phyloP scores from a whole-genome alignment of 441 rosid species.

The Croton laevigatus region DNA sequence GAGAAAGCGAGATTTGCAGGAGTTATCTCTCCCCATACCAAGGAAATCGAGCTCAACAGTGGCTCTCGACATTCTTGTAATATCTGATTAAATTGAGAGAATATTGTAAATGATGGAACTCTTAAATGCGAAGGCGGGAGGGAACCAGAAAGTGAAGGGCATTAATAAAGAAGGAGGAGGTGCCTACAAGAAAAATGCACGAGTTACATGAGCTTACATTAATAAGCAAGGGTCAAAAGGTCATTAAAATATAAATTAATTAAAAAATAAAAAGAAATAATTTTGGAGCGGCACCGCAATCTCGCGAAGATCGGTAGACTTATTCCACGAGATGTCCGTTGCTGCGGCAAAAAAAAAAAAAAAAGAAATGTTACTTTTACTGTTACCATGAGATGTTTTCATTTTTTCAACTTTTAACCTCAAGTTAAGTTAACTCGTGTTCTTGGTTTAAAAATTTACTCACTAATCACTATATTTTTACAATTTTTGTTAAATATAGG shows the following conservation, averaged over 20 bases:
- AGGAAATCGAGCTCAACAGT: conserved; percentile 81
- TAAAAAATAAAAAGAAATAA: neutral
- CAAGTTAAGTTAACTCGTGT: too few species aligned
- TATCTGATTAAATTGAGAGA: neutral
- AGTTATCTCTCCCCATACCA: conserved; percentile 45
- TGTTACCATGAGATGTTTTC: too few species aligned
- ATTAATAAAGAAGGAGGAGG: neutral
- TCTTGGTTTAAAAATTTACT: too few species aligned
- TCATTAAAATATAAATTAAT: neutral
- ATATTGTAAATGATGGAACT: neutral
- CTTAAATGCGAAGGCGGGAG: conserved; percentile 22
- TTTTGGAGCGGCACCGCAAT: too few species aligned
- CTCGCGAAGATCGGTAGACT: too few species aligned
- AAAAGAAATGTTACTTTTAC: too few species aligned
- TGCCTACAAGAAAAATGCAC: conserved; percentile 6
- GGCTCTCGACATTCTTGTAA: conserved; percentile 43
- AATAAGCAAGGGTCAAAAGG: neutral
- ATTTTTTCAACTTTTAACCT: too few species aligned
- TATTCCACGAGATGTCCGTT: too few species aligned
- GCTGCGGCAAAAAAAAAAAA: too few species aligned
- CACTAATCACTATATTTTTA: too few species aligned
- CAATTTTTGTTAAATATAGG: too few species aligned
- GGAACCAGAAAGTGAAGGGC: neutral
- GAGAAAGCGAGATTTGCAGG: conserved; percentile 43
- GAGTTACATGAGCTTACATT: conserved; percentile 11